Conservation (phyloP, 257 asterid species). For the Ballota nigra region DNA sequence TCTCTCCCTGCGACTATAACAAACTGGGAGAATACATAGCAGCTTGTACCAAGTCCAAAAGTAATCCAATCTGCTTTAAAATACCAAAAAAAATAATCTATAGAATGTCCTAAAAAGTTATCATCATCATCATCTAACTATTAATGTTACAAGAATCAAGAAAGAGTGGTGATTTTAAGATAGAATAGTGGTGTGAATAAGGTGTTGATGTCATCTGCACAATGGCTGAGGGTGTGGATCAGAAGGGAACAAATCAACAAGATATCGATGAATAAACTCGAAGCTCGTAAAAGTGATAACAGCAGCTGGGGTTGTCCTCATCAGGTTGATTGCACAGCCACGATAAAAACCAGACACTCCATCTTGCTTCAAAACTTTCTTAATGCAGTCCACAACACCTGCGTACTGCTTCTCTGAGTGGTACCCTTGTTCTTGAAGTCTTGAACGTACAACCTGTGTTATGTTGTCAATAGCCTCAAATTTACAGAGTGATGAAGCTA, state of each 20-base stretch:
- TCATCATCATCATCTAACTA: constrained; percentile 2
- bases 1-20: background rate
- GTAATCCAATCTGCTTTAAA: background rate
- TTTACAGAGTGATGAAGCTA: background rate
- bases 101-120: constrained; percentile 12
- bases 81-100: background rate
- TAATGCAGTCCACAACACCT: constrained; percentile 78
- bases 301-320: constrained; percentile 96
- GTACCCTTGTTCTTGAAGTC: constrained; percentile 92
- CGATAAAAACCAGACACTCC: constrained; percentile 79
- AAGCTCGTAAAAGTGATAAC: constrained; percentile 90
- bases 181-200: background rate
- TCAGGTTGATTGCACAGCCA: constrained; percentile 87
- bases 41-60: background rate
- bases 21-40: background rate
- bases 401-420: constrained; percentile 73
- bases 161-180: background rate
- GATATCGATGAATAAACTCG: constrained; percentile 88
- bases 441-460: constrained; percentile 79
- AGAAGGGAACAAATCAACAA: constrained; percentile 49
- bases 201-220: constrained; percentile 12
- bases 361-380: constrained; percentile 70
- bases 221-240: constrained; percentile 62
- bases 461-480: background rate
- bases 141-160: constrained; percentile 10